Conservation (phyloP, 176 grass and related monocot genomes). For the bread wheat (Triticum aestivum) region DNA sequence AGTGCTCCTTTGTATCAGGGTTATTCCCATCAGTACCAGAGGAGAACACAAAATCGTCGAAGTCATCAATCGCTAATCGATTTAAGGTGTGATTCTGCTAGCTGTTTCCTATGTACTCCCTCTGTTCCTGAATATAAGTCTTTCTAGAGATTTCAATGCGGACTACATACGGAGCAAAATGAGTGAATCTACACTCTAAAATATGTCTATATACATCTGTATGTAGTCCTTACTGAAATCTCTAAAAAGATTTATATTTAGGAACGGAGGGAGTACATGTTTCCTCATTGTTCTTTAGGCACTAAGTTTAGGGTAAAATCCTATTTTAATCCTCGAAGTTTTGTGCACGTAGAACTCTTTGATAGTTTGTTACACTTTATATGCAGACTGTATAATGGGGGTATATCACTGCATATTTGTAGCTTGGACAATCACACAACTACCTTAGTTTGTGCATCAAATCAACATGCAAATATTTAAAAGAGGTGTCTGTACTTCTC, state of each 20-base stretch:
- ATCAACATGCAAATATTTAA: neutral
- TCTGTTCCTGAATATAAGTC: no score
- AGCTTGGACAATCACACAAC: neutral
- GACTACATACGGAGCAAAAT: no score
- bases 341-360: neutral
- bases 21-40: constrained; percentile 66
- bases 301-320: constrained; percentile 6
- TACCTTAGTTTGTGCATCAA: neutral
- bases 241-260: no score
- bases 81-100: constrained; percentile 62
- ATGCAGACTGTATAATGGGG: constrained; percentile 16
- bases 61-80: constrained; percentile 74
- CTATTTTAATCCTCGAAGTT: constrained; percentile 25
- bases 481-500: neutral
- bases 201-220: no score
- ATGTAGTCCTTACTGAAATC: no score
- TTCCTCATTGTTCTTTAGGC: constrained; percentile 22
- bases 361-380: neutral
- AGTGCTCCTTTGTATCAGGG: constrained; percentile 68
- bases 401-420: neutral
- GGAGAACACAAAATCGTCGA: constrained; percentile 84
- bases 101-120: neutral
- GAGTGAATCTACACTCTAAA: no score
- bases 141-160: no score
- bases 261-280: neutral